phyloP scores from a whole-genome alignment of 192 early-diverging fungal species.

The Backusella circina region DNA sequence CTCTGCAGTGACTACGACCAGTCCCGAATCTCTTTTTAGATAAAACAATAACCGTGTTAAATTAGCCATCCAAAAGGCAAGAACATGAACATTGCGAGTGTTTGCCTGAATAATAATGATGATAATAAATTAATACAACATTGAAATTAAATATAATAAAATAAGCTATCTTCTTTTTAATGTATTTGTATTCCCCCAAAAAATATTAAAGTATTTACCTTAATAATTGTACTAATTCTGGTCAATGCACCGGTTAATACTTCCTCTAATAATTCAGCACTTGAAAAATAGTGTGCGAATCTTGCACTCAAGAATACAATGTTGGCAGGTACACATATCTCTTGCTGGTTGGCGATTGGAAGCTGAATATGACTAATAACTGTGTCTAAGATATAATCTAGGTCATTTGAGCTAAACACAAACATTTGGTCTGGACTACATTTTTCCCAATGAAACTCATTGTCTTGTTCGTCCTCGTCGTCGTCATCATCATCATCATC shows the following conservation, averaged over 20 bases:
- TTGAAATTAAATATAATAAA: background rate
- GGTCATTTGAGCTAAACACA: conserved; percentile 74
- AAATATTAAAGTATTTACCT: conserved; percentile 32
- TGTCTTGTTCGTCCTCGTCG: conserved; percentile 1
- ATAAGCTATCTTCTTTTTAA: background rate
- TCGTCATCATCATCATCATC: conserved; percentile 20
- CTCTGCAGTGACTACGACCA: conserved; percentile 64
- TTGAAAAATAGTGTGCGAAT: conserved; percentile 83
- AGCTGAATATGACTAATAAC: conserved; percentile 64
- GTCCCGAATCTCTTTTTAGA: conserved; percentile 80
- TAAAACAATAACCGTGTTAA: conserved; percentile 78
- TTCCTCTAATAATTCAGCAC: conserved; percentile 66
- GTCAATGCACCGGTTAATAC: conserved; percentile 60
- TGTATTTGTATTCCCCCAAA: background rate
- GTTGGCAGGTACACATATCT: conserved; percentile 77
- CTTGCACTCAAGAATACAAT: conserved; percentile 87
- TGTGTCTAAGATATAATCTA: conserved; percentile 71
- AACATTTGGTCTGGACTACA: conserved; percentile 93
- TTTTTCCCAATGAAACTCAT: conserved; percentile 59
- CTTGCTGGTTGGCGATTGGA: conserved; percentile 54
- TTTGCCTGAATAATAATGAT: conserved; percentile 32
- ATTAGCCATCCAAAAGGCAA: conserved; percentile 88
- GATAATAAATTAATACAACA: background rate
- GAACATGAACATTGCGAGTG: conserved; percentile 53
- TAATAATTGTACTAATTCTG: conserved; percentile 53